phyloP scores from a whole-genome alignment of 176 grass and related monocot genomes.

The Miscanthus lutarioriparius region DNA sequence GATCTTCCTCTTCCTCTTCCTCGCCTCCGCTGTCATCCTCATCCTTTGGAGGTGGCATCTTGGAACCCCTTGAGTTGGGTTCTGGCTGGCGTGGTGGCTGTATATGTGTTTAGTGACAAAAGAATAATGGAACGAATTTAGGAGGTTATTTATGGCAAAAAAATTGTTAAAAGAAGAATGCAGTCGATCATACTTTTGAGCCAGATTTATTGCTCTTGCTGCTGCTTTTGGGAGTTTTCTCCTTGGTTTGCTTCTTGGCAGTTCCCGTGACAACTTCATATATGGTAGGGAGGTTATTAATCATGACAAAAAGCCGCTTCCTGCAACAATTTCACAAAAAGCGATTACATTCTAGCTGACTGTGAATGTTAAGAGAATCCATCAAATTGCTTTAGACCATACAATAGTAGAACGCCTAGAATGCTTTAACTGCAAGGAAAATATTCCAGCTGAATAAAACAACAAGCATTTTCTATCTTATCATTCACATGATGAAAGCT shows the following conservation, averaged over 20 bases:
- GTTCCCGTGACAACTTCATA: conserved; percentile 96
- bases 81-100: conserved; percentile 49
- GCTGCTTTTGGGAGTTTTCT: conserved; percentile 71
- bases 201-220: conserved; percentile 80
- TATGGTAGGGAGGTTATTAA: conserved; percentile 93
- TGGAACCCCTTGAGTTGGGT: conserved; percentile 54
- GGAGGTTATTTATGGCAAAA: conserved; percentile 5
- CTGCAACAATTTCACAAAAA: conserved; percentile 47
- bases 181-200: conserved; percentile 53
- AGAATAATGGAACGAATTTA: conserved; percentile 19
- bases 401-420: not conserved
- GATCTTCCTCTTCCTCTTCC: conserved; percentile 83
- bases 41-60: conserved; percentile 64
- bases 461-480: not conserved
- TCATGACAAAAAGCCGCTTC: conserved; percentile 92
- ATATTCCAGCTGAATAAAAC: not conserved
- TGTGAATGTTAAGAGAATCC: not conserved
- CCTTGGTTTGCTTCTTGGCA: conserved; percentile 80
- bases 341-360: not conserved
- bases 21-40: conserved; percentile 77
- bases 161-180: conserved; percentile 16
- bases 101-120: not conserved
- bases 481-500: not conserved
- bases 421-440: conserved; percentile 10
- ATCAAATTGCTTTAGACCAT: conserved; percentile 8